These are phyloP conservation scores for Massarina eburnea DNA, from an alignment of 2,329 filamentous ascomycete species.

Conservation along the genomic window DNA sequence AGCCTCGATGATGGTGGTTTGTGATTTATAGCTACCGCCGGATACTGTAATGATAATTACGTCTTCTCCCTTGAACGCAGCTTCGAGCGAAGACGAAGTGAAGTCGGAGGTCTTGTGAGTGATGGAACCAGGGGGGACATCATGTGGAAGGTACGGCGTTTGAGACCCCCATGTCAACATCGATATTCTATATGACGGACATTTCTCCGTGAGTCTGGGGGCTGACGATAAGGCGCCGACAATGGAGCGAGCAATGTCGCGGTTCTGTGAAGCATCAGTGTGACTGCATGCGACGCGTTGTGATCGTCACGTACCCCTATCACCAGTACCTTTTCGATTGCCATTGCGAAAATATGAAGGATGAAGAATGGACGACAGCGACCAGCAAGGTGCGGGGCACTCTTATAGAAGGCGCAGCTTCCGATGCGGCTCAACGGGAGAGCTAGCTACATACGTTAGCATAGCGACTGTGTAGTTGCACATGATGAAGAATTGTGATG, in stretches of 20 bases:
- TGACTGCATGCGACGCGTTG: not conserved
- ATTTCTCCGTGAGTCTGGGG: not conserved
- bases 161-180: slow-evolving; percentile 30
- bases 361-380: not conserved
- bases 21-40: slow-evolving; percentile 27
- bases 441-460: slow-evolving; percentile 12
- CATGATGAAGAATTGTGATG: slow-evolving; percentile 3
- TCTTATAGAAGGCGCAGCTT: slow-evolving; percentile 9
- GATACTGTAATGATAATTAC: slow-evolving; percentile 39
- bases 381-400: not conserved
- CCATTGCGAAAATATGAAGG: no score
- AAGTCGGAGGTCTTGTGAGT: slow-evolving; percentile 32
- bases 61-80: slow-evolving; percentile 40
- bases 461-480: slow-evolving; percentile 10
- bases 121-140: slow-evolving; percentile 11
- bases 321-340: slow-evolving; percentile 25
- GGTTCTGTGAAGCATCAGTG: slow-evolving; percentile 23
- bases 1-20: slow-evolving; percentile 43
- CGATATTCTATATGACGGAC: slow-evolving; percentile 14
- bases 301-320: slow-evolving; percentile 22
- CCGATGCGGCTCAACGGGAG: slow-evolving; percentile 25
- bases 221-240: slow-evolving; percentile 20
- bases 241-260: slow-evolving; percentile 25
- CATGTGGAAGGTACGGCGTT: slow-evolving; percentile 19
- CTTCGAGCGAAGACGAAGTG: slow-evolving; percentile 29